Conservation (phyloP, 805 yeast species). For the Candida dajiaensis region DNA sequence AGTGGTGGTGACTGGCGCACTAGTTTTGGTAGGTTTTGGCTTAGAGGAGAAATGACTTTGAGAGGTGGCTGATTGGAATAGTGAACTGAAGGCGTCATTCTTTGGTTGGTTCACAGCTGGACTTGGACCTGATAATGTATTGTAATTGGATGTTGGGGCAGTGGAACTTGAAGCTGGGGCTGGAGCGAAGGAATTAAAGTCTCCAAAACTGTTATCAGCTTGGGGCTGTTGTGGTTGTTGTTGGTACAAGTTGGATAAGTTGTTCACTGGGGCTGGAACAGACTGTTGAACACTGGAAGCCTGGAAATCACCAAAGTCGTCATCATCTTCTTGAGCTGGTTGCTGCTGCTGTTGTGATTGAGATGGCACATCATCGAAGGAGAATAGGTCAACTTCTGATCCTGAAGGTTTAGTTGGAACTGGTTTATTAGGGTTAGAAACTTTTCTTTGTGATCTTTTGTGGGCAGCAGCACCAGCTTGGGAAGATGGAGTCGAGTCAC, state of each 20-base stretch:
- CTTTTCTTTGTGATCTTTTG: conserved; percentile 14
- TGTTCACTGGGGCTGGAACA: conserved; percentile 13
- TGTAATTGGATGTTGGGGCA: conserved; percentile 4
- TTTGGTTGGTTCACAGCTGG: conserved; percentile 36
- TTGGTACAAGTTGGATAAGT: conserved; percentile 28
- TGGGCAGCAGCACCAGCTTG: conserved; percentile 24
- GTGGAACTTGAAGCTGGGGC: conserved; percentile 8
- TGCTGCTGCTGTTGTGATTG: neutral
- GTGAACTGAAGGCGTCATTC: conserved; percentile 67
- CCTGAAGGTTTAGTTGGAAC: conserved; percentile 25
- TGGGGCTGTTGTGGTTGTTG: conserved; percentile 11
- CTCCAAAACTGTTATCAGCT: conserved; percentile 20
- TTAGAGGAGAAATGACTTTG: conserved; percentile 15
- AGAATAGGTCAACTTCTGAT: conserved; percentile 39
- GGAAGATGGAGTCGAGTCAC: conserved; percentile 23
- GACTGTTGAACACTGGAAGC: conserved; percentile 29
- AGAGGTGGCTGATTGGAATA: conserved; percentile 61
- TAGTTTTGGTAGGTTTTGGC: neutral
- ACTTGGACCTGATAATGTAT: conserved; percentile 22
- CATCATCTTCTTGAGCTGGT: conserved; percentile 47
- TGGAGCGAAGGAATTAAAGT: conserved; percentile 19
- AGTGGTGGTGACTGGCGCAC: conserved; percentile 1
- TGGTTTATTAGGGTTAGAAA: conserved; percentile 27
- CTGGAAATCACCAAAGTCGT: conserved; percentile 80
- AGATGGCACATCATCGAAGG: conserved; percentile 33